These are phyloP conservation scores for Amanita pseudoporphyria DNA, from an alignment of 768 basidiomycete species.

Conservation along the genomic window DNA sequence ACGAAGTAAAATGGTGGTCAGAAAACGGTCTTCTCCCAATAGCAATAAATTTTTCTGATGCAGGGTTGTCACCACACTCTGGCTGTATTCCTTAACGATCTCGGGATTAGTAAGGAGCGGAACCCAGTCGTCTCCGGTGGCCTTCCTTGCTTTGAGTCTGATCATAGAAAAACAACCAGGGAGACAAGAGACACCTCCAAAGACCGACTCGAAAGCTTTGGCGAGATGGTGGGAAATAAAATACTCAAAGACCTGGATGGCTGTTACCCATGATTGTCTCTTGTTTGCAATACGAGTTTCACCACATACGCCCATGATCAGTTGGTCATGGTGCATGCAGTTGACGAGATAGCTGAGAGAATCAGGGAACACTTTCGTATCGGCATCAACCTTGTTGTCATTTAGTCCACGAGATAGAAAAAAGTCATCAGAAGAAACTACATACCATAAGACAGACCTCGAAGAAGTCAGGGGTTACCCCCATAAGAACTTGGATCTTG, in stretches of 20 bases:
- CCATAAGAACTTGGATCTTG: constrained; percentile 93
- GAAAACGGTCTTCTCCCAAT: constrained; percentile 97
- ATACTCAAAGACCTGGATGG: constrained; percentile 97
- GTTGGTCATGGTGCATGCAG: constrained; percentile 96
- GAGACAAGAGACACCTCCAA: constrained; percentile 97
- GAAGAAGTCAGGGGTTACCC: constrained; percentile 98
- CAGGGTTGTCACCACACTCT: constrained; percentile 84
- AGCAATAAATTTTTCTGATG: constrained; percentile 97
- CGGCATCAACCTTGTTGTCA: constrained; percentile 83
- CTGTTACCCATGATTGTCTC: constrained; percentile 95
- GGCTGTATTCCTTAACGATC: constrained; percentile 95
- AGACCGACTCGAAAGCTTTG: constrained; percentile 98
- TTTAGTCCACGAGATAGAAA: constrained; percentile 4
- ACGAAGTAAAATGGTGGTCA: constrained; percentile 91
- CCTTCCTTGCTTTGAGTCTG: constrained; percentile 86
- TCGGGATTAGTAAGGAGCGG: constrained; percentile 95
- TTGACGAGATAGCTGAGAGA: constrained; percentile 90
- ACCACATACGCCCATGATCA: constrained; percentile 99
- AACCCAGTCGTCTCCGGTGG: constrained; percentile 91
- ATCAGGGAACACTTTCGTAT: constrained; percentile 90
- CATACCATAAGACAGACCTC: constrained; percentile 95
- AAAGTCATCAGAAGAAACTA: not conserved
- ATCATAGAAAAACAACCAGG: constrained; percentile 99
- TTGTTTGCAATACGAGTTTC: constrained; percentile 99
- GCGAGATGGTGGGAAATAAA: constrained; percentile 98